Evolutionary conservation across 2,329 filamentous ascomycete genomes (phyloP).

Genomic region (Xylaria hypoxylon): DNA sequence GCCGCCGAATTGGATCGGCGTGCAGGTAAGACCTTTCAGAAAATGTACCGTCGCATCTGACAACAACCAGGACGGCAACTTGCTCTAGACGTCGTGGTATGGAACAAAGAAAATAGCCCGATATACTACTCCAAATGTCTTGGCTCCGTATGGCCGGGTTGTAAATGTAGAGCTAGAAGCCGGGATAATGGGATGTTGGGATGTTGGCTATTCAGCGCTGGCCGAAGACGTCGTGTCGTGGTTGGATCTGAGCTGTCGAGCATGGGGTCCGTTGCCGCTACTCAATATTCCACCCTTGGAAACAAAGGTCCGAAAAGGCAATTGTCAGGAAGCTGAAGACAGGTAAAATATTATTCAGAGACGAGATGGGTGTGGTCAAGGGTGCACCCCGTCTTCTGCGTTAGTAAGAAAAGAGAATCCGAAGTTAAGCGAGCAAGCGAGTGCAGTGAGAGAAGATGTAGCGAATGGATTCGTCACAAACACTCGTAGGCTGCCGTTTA

Average conservation of each 20-base stretch:
- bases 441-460: conserved; percentile 18
- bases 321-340: conserved; percentile 18
- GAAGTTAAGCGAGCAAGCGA: conserved; percentile 34
- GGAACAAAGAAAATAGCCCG: conserved; percentile 41
- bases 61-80: conserved; percentile 37
- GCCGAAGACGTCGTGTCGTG: conserved; percentile 18
- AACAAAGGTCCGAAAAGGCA: conserved; percentile 21
- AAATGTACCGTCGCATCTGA: conserved; percentile 36
- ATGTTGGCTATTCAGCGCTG: conserved; percentile 28
- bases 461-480: conserved; percentile 25
- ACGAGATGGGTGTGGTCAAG: conserved; percentile 32
- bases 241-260: conserved; percentile 23
- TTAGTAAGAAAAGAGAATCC: conserved; percentile 20
- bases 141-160: conserved; percentile 47
- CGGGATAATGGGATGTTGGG: conserved; percentile 15
- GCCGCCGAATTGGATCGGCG: conserved; percentile 42
- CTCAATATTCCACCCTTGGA: conserved; percentile 11
- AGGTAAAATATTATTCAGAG: conserved; percentile 21
- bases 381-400: conserved; percentile 19
- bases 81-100: conserved; percentile 34
- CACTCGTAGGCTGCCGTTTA: conserved; percentile 25
- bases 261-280: conserved; percentile 23
- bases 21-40: conserved; percentile 40
- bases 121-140: conserved; percentile 42
- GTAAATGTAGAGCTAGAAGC: conserved; percentile 29